Evolutionary conservation across 2,329 filamentous ascomycete genomes (phyloP), one percentile per base, ranked within the genome.

Genomic region (Tolypocladium pustulatum): DNA sequence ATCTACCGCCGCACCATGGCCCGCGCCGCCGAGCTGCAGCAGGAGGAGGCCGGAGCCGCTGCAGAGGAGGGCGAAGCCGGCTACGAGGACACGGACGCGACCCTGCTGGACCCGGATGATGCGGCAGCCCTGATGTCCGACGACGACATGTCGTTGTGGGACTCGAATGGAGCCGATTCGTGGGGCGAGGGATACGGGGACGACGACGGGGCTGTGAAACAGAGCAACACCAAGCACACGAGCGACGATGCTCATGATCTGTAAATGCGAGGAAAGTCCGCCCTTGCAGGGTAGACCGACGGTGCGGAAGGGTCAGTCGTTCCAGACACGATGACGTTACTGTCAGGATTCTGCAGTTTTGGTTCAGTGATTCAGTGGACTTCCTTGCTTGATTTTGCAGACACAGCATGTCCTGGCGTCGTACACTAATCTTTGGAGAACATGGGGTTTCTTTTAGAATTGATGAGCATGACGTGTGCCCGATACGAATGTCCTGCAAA

Each of bases 1-100:
- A 95, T 99, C 70, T 99, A 96, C 76, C 81, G 81, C 57, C 79
- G 82, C 60, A 87, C 84, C 58, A 85, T 87, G 79, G 78, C 81
- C 46, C 78, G 84, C 57, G 84, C 84, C 22, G 79, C 78, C 55
- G 80, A 85, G 71, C 74, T 87, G 38, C 80, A 78, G 15, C 69
- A 75, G 49, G 77, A 79, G 55, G 77, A 78, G 55, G 73, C 66
- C 27, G 60, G 60, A 15, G 64, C 62, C 2, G 61, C 61, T 20
- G 65, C 61, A 1, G 73, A 71, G 40, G 69, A 71, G 54, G 74
- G 71, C n/a, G 64, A 69, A 3, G 68, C 64, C 34, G 68, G 67
- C 22, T 77, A 80, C 57, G 75, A 69, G n/a, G 78, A 79, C 36
- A 69, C 75, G 3, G 78, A 80, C 56, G 71, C 49, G 17, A 70